A percentile compares a stretch with the other conserved stretches of the same genome.
Conservation (phyloP, 2,329 filamentous ascomycete genomes). For the Colletotrichum euphorbiae region DNA sequence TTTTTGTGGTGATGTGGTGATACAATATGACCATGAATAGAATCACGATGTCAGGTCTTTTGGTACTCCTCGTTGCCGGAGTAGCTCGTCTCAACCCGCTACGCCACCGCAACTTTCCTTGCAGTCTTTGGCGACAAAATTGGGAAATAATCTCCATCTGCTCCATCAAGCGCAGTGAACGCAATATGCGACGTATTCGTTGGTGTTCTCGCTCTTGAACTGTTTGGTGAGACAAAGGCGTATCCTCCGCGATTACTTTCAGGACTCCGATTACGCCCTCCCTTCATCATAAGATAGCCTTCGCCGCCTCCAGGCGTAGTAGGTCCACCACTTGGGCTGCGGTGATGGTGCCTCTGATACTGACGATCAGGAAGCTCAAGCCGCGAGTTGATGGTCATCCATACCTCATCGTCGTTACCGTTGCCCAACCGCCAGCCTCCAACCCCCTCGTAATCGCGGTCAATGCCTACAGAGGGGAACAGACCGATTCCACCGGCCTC, state of each 20-base stretch:
- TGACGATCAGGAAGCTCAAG: slow-evolving; percentile 61
- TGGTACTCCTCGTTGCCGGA: slow-evolving; percentile 9
- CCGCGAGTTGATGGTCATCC: slow-evolving; percentile 65
- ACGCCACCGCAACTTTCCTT: slow-evolving; percentile 45
- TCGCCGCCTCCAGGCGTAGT: slow-evolving; percentile 54
- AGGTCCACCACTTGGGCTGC: slow-evolving; percentile 55
- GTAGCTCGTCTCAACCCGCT: not conserved
- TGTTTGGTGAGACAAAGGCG: slow-evolving; percentile 55
- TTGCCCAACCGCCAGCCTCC: slow-evolving; percentile 66
- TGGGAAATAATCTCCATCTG: slow-evolving; percentile 58
- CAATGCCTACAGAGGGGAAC: slow-evolving; percentile 61
- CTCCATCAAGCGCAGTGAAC: slow-evolving; percentile 46
- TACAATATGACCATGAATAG: not conserved
- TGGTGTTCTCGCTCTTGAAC: slow-evolving; percentile 61
- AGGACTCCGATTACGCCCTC: slow-evolving; percentile 51
- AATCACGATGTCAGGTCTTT: not conserved
- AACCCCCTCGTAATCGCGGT: slow-evolving; percentile 69
- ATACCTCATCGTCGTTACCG: slow-evolving; percentile 57
- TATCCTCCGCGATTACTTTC: slow-evolving; percentile 44
- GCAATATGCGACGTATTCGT: slow-evolving; percentile 48
- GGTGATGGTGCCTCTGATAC: slow-evolving; percentile 55
- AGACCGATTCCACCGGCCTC: slow-evolving; percentile 53
- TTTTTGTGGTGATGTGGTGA: slow-evolving; percentile 9
- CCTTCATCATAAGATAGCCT: slow-evolving; percentile 59
- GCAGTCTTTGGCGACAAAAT: slow-evolving; percentile 47